phyloP scores from a whole-genome alignment of 257 asterid genomes.

The Solanum pimpinellifolium region DNA sequence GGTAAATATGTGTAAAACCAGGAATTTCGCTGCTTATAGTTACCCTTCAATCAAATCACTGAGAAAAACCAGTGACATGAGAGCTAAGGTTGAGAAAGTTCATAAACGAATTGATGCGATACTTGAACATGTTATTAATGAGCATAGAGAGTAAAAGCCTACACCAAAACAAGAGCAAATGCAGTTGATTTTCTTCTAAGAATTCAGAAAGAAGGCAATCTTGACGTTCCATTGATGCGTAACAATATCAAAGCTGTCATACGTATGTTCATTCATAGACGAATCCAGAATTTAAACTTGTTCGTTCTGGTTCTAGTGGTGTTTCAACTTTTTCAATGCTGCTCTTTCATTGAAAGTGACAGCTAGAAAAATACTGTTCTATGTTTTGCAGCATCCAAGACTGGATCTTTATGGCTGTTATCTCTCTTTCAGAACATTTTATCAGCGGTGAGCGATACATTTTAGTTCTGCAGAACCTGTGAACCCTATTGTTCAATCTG shows the following conservation, averaged over 20 bases:
- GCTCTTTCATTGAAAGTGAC: not conserved
- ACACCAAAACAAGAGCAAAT: not conserved
- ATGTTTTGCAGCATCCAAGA: not conserved
- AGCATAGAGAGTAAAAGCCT: not conserved
- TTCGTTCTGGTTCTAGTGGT: not conserved
- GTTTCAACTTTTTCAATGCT: not conserved
- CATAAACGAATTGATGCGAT: conserved; percentile 9
- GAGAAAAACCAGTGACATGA: no score
- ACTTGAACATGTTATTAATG: conserved; percentile 12
- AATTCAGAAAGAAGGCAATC: not conserved
- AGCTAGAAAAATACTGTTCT: not conserved
- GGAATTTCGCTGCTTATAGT: not conserved
- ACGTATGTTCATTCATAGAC: not conserved
- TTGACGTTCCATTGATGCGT: not conserved
- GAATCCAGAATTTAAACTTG: not conserved
- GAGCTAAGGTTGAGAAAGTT: not conserved
- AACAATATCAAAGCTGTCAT: conserved; percentile 11
- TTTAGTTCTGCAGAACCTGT: not conserved
- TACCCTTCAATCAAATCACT: conserved; percentile 11
- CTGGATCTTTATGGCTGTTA: not conserved
- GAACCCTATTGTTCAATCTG: not conserved
- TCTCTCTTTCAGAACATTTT: conserved; percentile 9
- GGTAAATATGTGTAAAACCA: not conserved
- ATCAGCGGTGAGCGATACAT: conserved; percentile 1
- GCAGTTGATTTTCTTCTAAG: conserved; percentile 11